Evolutionary conservation across 345 rosid genomes (phyloP).

Genomic region (Cochlearia excelsa): DNA sequence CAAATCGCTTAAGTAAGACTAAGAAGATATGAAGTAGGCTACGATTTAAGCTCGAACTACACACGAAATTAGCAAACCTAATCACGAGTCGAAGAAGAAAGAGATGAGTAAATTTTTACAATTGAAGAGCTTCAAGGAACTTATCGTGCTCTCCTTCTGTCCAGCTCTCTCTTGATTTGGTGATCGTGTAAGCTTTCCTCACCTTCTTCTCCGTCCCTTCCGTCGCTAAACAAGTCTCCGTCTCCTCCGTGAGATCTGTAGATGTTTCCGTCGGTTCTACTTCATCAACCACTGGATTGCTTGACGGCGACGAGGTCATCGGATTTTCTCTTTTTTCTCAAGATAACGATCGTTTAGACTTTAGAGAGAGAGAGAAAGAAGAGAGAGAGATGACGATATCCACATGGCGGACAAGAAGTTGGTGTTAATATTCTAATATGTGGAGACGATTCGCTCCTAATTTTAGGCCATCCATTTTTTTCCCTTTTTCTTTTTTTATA

Average conservation of each 20-base stretch:
- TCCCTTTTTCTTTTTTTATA: neutral
- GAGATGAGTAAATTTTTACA: slow-evolving; percentile 41
- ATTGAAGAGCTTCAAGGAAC: slow-evolving; percentile 91
- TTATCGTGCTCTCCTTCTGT: slow-evolving; percentile 93
- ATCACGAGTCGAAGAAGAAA: neutral
- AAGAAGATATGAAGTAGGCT: neutral
- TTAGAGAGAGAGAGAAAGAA: slow-evolving; percentile 18
- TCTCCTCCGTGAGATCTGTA: slow-evolving; percentile 14
- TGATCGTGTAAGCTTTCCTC: slow-evolving; percentile 82
- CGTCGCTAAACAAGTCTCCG: slow-evolving; percentile 9
- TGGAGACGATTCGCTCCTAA: slow-evolving; percentile 30
- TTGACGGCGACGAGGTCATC: slow-evolving; percentile 34
- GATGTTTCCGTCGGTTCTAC: slow-evolving; percentile 20
- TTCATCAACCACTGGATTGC: slow-evolving; percentile 14
- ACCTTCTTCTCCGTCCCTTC: slow-evolving; percentile 62
- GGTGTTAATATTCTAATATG: slow-evolving; percentile 21
- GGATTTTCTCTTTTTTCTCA: neutral
- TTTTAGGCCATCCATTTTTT: slow-evolving; percentile 34
- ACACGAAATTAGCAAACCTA: slow-evolving; percentile 2
- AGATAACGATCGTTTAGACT: slow-evolving; percentile 20
- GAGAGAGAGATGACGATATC: slow-evolving; percentile 6
- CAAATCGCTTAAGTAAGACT: neutral
- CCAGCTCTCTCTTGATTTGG: slow-evolving; percentile 95
- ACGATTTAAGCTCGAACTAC: neutral
- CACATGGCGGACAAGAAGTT: slow-evolving; percentile 36